phyloP scores from a whole-genome alignment of 257 asterid genomes.

The Nicotiana otophora region DNA sequence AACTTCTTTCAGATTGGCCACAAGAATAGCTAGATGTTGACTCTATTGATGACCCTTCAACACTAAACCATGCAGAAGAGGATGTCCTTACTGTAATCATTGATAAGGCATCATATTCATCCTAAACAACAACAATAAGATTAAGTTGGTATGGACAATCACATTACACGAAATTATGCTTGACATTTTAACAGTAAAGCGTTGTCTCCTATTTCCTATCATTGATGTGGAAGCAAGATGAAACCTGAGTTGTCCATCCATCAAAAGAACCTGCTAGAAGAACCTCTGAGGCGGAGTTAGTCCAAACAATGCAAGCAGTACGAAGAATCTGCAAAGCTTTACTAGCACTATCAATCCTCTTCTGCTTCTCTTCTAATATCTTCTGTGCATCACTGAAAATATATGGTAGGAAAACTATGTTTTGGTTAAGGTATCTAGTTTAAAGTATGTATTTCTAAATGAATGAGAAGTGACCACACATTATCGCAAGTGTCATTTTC shows the following conservation, averaged over 20 bases:
- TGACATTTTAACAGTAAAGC: background rate
- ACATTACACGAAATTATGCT: background rate
- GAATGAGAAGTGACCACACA: constrained; percentile 31
- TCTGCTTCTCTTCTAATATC: constrained; percentile 51
- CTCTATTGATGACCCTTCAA: background rate
- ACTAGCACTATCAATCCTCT: constrained; percentile 40
- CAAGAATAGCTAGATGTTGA: background rate
- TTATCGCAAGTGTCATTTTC: constrained; percentile 60
- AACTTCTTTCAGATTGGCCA: background rate
- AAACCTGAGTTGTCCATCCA: constrained; percentile 93
- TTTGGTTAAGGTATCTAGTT: background rate
- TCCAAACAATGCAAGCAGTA: constrained; percentile 55
- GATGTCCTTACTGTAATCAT: background rate
- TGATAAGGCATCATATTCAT: background rate
- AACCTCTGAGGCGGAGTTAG: constrained; percentile 77
- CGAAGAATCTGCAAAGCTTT: constrained; percentile 65
- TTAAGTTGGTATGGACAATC: background rate
- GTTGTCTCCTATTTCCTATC: background rate
- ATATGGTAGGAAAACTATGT: background rate
- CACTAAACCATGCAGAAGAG: background rate
- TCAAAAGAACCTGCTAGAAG: constrained; percentile 78
- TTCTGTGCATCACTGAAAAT: constrained; percentile 57
- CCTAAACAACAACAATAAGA: background rate
- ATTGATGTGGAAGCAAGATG: constrained; percentile 3
- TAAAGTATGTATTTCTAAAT: constrained; percentile 1